Base-by-base conservation (phyloP, 2,329 filamentous ascomycete species). In the Colletotrichum sp. region DNA sequence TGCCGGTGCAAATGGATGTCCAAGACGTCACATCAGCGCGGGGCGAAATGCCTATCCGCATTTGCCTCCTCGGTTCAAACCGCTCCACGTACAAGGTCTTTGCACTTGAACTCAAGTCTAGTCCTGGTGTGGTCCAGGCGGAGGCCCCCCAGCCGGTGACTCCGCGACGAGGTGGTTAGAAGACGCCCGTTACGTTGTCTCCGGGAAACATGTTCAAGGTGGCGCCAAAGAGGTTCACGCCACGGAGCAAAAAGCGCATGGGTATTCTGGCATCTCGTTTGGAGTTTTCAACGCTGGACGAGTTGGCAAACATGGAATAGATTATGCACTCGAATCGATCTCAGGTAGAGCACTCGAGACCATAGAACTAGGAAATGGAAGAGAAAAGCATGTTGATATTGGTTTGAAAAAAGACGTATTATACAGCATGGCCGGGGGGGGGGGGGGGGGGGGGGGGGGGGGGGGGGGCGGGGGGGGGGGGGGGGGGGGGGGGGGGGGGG, bases 1-100 rank as follows among this genome's bases (percentile, higher is more conserved):
- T 77, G 5, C 89, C 89, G 1, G 81, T 86, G 4, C 84, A 85
- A 69, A 90, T 92, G 88, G 87, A 91, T 75, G 86, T 90, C 8
- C 86, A 87, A 64, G 85, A 85, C 38, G 84, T 81, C 38, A 87
- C 84, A 55, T 82, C 84, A 8, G 79, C 85, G 24, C 83, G 87
- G 56, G 89, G 88, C 4, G 85, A 87, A 30, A 81, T 90, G 13
- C 87, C 90, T 2, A 83, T 85, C 4, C 84, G 90, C 64, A 82
- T 91, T 5, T 90, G 88, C 74, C 80, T 92, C 10, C 80, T 92
- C 10, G 87, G 87, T 18, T 84, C 82, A 28, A 89, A 90, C 75
- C 83, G 85, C 67, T 83, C 86, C 24, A 86, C 84, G 5, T 88
- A 89, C 78, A 87, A 84, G 69, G 87, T 88, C 1, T 91, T 88